Percentiles rank a stretch among this genome's conserved stretches.
phyloP scores from a whole-genome alignment of 1,284 basidiomycete species.

The Ustilago vetiveriae region DNA sequence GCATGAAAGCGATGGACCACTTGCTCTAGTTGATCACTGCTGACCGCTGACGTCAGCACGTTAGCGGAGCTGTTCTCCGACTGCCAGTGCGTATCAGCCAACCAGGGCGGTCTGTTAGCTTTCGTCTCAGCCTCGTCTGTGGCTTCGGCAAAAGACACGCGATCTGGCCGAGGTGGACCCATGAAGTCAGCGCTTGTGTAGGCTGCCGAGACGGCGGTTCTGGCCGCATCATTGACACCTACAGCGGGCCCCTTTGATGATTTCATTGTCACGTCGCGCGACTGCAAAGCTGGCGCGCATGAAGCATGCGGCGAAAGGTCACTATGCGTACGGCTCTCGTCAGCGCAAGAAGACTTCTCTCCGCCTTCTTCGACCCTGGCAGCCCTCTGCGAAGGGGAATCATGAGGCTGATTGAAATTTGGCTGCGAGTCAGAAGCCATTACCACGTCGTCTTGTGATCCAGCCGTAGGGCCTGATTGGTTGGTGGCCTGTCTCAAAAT shows the following conservation, averaged over 20 bases:
- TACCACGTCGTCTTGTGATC: background rate
- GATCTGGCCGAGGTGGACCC: conserved; percentile 2
- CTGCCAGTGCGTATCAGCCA: no score
- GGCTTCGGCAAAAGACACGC: background rate
- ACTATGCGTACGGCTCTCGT: background rate
- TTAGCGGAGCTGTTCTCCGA: conserved; percentile 20
- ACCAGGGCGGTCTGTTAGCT: no score
- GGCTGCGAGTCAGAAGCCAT: background rate
- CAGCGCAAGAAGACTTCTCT: conserved; percentile 21
- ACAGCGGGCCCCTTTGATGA: background rate
- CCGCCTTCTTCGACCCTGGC: conserved; percentile 40
- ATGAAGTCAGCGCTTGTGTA: background rate
- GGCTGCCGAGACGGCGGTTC: background rate
- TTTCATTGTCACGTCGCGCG: background rate
- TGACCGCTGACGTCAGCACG: conserved; percentile 13
- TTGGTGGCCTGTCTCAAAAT: background rate
- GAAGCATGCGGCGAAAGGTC: background rate
- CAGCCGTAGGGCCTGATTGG: background rate
- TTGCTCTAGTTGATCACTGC: conserved; percentile 30
- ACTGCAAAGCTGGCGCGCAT: background rate
- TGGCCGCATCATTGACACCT: background rate
- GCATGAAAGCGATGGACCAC: conserved; percentile 28
- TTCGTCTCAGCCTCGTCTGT: conserved; percentile 13
- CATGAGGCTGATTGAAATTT: conserved; percentile 50
- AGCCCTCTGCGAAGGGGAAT: conserved; percentile 30